Base-by-base conservation (phyloP, 2,329 filamentous ascomycete genomes). In the Fusarium sp. region DNA sequence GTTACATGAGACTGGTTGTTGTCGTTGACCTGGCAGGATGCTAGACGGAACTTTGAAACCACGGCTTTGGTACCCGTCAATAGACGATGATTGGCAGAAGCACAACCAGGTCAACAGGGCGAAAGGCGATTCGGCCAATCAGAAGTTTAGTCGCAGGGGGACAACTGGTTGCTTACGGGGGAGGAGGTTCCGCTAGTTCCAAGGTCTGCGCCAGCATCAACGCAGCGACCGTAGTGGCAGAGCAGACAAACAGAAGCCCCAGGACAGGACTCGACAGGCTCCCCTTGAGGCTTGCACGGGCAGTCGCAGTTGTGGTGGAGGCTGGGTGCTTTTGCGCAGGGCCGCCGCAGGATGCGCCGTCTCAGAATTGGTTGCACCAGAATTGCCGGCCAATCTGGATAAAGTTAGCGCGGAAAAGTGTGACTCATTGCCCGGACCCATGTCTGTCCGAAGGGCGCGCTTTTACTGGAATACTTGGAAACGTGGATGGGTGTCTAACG, bases 341-440 rank as follows among this genome's bases (percentile, higher is more conserved):
- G 22, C 22, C 22, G 22, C 22, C 22, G 22, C 22, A 59, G 59
- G 53, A 72, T 58, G 67, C 68, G 70, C 70, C 66, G 67, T 69
- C 70, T 70, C 43, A 67, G 67, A 40, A 62, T 58, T 70, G 57
- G 70, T 62, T 62, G 66, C 67, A 70, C 59, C 62, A 62, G 55
- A 54, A 56, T 46, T 24, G 49, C 51, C 72, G 75, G 72, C 72
- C 70, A 77, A 71, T 65, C 76, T 69, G 28, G 71, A 76, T 62
- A 7, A 49, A 74, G 68, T 67, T 76, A 72, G 73, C 70, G 68
- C 43, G 3, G 51, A 72, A 73, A 70, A 71, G 72, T 78, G 75
- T 79, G 77, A 79, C 68, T 79, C 77, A 79, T 75, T 70, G 71
- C 28, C 71, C 70, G 70, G 71, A 52, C 71, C 74, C 73, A 73